A percentile compares a stretch with the other conserved stretches of the same genome.
Conservation (phyloP, 805 yeast species). For the Komagataella ulmi region DNA sequence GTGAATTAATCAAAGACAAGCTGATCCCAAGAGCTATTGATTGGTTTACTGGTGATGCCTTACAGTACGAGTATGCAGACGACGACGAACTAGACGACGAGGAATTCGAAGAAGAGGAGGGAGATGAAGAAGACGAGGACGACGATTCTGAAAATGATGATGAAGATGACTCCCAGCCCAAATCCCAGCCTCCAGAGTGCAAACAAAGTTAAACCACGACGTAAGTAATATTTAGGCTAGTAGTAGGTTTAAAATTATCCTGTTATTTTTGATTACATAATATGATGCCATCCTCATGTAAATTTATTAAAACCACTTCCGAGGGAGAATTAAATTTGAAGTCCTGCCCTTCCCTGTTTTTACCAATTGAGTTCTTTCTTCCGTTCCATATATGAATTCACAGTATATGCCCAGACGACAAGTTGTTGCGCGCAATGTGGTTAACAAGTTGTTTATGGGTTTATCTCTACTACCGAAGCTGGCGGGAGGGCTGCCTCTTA, state of each 20-base stretch:
- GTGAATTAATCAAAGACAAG: conserved; percentile 93
- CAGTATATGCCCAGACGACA: not conserved
- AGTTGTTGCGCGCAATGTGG: not conserved
- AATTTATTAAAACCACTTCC: not conserved
- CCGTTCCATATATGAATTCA: not conserved
- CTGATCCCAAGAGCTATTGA: conserved; percentile 93
- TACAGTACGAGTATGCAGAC: conserved; percentile 48
- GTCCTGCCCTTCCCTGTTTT: not conserved
- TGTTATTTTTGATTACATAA: not conserved
- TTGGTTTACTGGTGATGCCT: conserved; percentile 97
- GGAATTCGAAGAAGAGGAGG: conserved; percentile 47
- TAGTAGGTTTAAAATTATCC: not conserved
- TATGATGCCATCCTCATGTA: not conserved
- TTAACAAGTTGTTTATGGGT: not conserved
- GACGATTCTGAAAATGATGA: conserved; percentile 47
- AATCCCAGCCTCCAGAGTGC: conserved; percentile 66
- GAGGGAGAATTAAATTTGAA: not conserved
- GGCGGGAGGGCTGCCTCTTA: not conserved
- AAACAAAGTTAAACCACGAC: conserved; percentile 26
- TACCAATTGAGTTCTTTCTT: not conserved
- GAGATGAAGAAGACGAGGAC: conserved; percentile 47
- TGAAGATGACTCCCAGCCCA: conserved; percentile 23
- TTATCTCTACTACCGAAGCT: not conserved
- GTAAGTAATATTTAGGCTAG: not conserved
- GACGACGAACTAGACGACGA: conserved; percentile 50